A percentile compares a stretch with the other conserved stretches of the same genome.
Conservation (phyloP, 352 stramenopile species). For the Globisporangium nagaii region DNA sequence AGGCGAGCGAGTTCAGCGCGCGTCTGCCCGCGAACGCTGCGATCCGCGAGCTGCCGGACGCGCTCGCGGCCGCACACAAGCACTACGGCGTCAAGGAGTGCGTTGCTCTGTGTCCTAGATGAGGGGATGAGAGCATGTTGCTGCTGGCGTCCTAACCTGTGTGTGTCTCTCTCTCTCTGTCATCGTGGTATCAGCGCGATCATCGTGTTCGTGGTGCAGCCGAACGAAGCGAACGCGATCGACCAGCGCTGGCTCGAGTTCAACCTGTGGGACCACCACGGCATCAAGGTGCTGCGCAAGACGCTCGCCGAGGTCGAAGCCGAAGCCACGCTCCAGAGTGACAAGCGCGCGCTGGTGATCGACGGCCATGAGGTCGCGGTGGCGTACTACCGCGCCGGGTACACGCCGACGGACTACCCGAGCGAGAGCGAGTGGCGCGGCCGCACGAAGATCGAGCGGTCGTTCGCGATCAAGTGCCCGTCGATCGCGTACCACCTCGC, state of each 20-base stretch:
- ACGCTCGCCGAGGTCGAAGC: slow-evolving; percentile 66
- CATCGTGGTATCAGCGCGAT: slow-evolving; percentile 64
- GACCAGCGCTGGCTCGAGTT: slow-evolving; percentile 93
- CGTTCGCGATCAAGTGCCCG: slow-evolving; percentile 94
- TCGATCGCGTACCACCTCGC: slow-evolving; percentile 95
- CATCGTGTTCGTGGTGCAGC: slow-evolving; percentile 91
- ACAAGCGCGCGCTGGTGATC: slow-evolving; percentile 46
- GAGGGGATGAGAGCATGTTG: background rate
- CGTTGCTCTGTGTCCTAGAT: slow-evolving; percentile 19
- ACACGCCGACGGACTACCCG: slow-evolving; percentile 96
- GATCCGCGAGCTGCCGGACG: slow-evolving; percentile 57
- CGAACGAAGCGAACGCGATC: slow-evolving; percentile 85
- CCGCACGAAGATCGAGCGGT: slow-evolving; percentile 86
- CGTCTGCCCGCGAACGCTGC: slow-evolving; percentile 63
- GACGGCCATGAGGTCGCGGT: slow-evolving; percentile 86
- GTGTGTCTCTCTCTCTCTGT: background rate
- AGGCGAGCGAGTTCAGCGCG: slow-evolving; percentile 26
- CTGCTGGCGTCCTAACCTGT: slow-evolving; percentile 3
- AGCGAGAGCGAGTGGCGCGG: slow-evolving; percentile 88
- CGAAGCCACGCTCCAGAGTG: slow-evolving; percentile 25
- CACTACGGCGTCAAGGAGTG: slow-evolving; percentile 72
- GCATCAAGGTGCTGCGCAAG: slow-evolving; percentile 67
- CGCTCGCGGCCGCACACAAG: slow-evolving; percentile 57
- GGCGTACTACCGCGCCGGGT: slow-evolving; percentile 95
- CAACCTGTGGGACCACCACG: slow-evolving; percentile 84